phyloP scores from a whole-genome alignment of 1,284 basidiomycete species.

The Ganoderma multipileum region DNA sequence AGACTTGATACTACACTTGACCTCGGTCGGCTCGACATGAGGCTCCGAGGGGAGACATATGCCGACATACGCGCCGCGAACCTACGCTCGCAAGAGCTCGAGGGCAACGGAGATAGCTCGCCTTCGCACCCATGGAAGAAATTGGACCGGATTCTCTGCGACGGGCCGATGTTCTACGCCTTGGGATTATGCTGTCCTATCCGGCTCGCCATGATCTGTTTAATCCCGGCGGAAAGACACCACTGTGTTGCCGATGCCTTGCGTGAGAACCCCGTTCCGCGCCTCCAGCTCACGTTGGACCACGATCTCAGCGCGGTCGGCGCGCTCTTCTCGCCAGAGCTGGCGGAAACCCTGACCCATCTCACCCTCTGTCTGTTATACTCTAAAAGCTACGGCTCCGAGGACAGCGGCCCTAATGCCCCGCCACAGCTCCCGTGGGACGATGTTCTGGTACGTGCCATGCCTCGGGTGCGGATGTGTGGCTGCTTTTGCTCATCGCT shows the following conservation, averaged over 20 bases:
- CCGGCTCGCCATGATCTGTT: background rate
- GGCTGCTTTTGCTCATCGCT: too few relatives aligned
- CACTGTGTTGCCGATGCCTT: background rate
- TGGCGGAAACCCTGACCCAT: background rate
- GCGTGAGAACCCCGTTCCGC: background rate
- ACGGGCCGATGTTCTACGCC: background rate
- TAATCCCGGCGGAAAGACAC: too few relatives aligned
- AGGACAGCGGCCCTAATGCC: background rate
- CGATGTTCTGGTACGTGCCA: background rate
- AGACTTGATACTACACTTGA: background rate
- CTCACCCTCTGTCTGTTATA: background rate
- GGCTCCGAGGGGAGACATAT: fast-evolving
- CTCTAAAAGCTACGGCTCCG: background rate
- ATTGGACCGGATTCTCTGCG: background rate
- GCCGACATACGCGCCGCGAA: background rate
- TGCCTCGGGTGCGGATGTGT: too few relatives aligned
- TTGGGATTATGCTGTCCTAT: background rate
- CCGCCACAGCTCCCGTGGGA: background rate
- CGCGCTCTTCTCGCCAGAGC: background rate
- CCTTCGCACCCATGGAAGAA: background rate
- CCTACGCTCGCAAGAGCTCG: background rate
- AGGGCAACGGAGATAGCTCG: background rate
- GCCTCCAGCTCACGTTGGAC: background rate
- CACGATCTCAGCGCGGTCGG: background rate
- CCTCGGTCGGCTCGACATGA: background rate